Evolutionary conservation across 805 yeast species (phyloP).

Genomic region (Danielia oregonensis): DNA sequence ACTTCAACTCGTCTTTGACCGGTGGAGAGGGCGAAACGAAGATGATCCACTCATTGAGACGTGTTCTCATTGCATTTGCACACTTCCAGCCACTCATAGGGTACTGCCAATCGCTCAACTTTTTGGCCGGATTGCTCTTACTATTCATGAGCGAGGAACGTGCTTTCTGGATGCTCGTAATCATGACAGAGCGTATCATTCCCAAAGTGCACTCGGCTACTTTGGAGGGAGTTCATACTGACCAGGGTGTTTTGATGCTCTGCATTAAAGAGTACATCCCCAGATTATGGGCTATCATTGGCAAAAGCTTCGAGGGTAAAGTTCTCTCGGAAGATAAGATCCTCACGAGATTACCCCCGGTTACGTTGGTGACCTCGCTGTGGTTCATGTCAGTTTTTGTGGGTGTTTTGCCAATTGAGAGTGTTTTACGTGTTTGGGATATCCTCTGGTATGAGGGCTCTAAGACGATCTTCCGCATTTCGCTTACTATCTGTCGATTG

Average conservation of each 20-base stretch:
- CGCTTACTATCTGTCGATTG: conserved; percentile 73
- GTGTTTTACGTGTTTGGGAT: conserved; percentile 90
- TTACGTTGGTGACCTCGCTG: conserved; percentile 88
- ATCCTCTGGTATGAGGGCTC: conserved; percentile 91
- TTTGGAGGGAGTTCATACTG: conserved; percentile 90
- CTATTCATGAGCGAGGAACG: conserved; percentile 86
- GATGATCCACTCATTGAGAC: conserved; percentile 65
- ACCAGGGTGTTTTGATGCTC: conserved; percentile 90
- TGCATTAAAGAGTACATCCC: conserved; percentile 84
- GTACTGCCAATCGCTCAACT: conserved; percentile 92
- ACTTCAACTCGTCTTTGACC: conserved; percentile 50
- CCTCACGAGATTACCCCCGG: conserved; percentile 77
- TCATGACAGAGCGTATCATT: conserved; percentile 76
- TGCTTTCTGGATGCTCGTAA: conserved; percentile 94
- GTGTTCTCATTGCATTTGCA: conserved; percentile 82
- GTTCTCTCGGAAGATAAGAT: conserved; percentile 46
- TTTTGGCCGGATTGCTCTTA: conserved; percentile 81
- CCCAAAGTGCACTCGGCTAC: conserved; percentile 91
- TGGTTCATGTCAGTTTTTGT: conserved; percentile 99
- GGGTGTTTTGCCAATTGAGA: conserved; percentile 84
- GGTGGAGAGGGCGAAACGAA: conserved; percentile 46
- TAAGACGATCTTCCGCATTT: conserved; percentile 75
- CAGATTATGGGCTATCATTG: conserved; percentile 61
- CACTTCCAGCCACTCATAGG: conserved; percentile 86
- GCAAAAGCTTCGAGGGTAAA: conserved; percentile 37